phyloP scores from a whole-genome alignment of 148 eudicot species.

The Rhododendron williamsianum region DNA sequence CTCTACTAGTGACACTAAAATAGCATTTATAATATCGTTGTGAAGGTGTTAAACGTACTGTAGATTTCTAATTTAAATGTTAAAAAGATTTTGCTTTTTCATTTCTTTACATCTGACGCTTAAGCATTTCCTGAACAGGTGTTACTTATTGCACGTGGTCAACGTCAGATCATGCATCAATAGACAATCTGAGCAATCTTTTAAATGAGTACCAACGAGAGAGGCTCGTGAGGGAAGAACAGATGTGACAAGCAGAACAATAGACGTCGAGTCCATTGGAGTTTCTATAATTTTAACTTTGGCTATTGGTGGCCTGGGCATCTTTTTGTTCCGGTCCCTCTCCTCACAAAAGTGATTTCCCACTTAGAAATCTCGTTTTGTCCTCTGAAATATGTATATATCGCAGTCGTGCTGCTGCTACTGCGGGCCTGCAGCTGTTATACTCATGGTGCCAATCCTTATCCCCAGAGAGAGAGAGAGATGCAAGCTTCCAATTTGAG shows the following conservation, averaged over 20 bases:
- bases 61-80: not conserved
- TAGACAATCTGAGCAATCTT: slow-evolving; percentile 63
- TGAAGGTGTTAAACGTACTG: not conserved
- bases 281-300: slow-evolving; percentile 47
- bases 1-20: not conserved
- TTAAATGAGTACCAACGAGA: slow-evolving; percentile 53
- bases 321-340: slow-evolving; percentile 40
- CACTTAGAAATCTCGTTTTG: not conserved
- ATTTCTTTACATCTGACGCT: not conserved
- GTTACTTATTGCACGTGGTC: slow-evolving; percentile 54
- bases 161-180: slow-evolving; percentile 75
- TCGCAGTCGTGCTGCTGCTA: not conserved
- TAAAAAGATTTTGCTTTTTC: not conserved
- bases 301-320: slow-evolving; percentile 59
- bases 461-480: not conserved
- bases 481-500: not conserved
- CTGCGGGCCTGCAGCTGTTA: not conserved
- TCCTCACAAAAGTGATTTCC: slow-evolving; percentile 36
- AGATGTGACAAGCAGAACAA: slow-evolving; percentile 21
- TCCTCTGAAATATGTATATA: not conserved
- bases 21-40: not conserved
- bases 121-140: slow-evolving; percentile 35
- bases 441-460: not conserved
- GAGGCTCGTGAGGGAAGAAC: slow-evolving; percentile 36
- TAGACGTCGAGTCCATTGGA: slow-evolving; percentile 35